Percentiles rank a stretch among this genome's conserved stretches.
Conservation (phyloP, 495 filamentous ascomycete species). For the Podospora fimiseda region DNA sequence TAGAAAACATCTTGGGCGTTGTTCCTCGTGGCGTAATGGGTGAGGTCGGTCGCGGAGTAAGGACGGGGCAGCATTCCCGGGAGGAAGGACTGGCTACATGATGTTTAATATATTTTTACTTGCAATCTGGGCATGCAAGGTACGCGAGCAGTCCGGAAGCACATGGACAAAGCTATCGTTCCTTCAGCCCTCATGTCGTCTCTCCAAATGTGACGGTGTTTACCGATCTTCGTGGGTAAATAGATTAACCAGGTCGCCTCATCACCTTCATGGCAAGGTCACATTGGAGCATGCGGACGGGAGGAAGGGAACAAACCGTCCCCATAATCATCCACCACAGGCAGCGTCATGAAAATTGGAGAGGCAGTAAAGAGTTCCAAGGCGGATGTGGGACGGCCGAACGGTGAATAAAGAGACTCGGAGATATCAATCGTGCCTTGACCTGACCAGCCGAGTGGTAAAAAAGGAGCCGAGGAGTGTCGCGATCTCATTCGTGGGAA, state of each 20-base stretch:
- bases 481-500: neutral
- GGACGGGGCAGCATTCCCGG: neutral
- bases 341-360: constrained; percentile 9
- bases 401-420: constrained; percentile 20
- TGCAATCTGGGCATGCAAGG: constrained; percentile 24
- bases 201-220: neutral
- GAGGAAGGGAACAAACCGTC: neutral
- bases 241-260: constrained; percentile 20
- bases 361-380: constrained; percentile 3
- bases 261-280: constrained; percentile 9
- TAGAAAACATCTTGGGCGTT: constrained; percentile 18
- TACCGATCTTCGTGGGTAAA: constrained; percentile 23
- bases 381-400: constrained; percentile 6
- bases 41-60: neutral
- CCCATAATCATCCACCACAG: too few relatives aligned
- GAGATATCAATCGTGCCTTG: neutral
- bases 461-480: constrained; percentile 5
- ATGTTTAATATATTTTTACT: constrained; percentile 18
- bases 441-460: neutral
- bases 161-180: too few relatives aligned
- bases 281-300: neutral
- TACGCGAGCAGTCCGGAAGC: too few relatives aligned
- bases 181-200: neutral
- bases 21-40: neutral
- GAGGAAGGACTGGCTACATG: neutral